Percentiles rank a stretch among this genome's conserved stretches.
phyloP scores from a whole-genome alignment of 768 basidiomycete species.

The Cystofilobasidium capitatum region DNA sequence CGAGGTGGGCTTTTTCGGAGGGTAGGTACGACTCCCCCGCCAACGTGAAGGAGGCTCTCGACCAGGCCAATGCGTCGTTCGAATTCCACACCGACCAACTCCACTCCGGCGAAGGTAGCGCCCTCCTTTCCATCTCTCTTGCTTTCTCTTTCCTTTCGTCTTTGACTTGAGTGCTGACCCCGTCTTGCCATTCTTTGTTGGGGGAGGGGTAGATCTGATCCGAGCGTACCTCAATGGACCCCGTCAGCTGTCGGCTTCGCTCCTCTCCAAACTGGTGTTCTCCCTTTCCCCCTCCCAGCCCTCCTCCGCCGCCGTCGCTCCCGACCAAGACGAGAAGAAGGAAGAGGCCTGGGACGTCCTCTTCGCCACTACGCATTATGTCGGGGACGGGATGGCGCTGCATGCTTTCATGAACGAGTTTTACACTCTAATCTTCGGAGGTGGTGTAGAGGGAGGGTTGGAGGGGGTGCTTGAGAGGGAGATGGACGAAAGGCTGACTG shows the following conservation, averaged over 20 bases:
- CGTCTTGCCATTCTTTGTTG: neutral
- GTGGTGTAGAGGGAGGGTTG: neutral
- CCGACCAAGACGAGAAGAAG: neutral
- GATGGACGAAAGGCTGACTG: neutral
- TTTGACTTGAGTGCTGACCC: neutral
- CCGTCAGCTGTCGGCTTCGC: slow-evolving; percentile 58
- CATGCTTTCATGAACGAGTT: slow-evolving; percentile 73
- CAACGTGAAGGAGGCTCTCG: neutral
- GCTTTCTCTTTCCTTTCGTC: no score
- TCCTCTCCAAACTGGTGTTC: slow-evolving; percentile 55
- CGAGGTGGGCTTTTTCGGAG: no score
- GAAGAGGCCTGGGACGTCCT: slow-evolving; percentile 50
- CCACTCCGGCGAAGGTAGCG: neutral
- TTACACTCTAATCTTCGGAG: slow-evolving; percentile 52
- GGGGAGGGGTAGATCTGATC: slow-evolving; percentile 42
- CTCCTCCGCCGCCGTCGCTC: slow-evolving; percentile 35
- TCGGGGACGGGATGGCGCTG: slow-evolving; percentile 78
- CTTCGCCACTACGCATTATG: slow-evolving; percentile 65
- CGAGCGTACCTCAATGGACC: slow-evolving; percentile 65
- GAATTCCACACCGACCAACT: neutral
- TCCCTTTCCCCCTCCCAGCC: slow-evolving; percentile 13
- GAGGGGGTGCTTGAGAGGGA: neutral
- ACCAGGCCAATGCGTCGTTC: neutral
- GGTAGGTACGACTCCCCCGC: neutral
- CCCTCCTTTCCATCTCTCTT: neutral